Evolutionary conservation across 2,329 filamentous ascomycete genomes (phyloP).

Genomic region (Passalora sequoiae): DNA sequence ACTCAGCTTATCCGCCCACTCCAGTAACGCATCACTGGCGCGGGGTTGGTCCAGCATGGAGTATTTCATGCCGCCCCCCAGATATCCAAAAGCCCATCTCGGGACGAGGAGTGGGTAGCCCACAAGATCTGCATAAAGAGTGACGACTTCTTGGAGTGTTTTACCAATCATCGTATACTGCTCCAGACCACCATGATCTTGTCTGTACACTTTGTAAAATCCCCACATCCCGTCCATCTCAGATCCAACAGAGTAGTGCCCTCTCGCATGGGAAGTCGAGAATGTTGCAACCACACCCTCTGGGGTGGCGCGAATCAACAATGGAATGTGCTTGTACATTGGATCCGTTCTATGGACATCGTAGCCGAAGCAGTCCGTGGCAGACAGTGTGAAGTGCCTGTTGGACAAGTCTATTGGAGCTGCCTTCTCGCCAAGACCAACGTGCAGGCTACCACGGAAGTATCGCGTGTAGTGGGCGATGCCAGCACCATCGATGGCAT

Average conservation of each 20-base stretch:
- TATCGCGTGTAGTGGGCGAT: conserved; percentile 62
- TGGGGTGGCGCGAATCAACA: conserved; percentile 63
- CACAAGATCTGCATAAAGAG: conserved; percentile 61
- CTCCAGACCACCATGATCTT: conserved; percentile 67
- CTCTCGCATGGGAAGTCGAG: conserved; percentile 61
- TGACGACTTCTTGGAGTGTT: conserved; percentile 62
- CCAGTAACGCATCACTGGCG: conserved; percentile 53
- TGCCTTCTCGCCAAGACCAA: conserved; percentile 67
- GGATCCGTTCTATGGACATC: conserved; percentile 66
- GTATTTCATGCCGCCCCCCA: conserved; percentile 63
- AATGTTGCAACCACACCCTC: conserved; percentile 62
- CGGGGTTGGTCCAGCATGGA: conserved; percentile 53
- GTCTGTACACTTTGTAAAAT: conserved; percentile 67
- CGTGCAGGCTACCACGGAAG: conserved; percentile 58
- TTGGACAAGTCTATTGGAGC: conserved; percentile 68
- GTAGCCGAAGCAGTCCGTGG: conserved; percentile 69
- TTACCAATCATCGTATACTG: conserved; percentile 64
- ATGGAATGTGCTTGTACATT: conserved; percentile 69
- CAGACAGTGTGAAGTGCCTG: conserved; percentile 60
- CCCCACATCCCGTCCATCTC: conserved; percentile 75
- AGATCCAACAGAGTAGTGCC: conserved; percentile 61
- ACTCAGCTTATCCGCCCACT: conserved; percentile 57
- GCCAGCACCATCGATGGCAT: conserved; percentile 57
- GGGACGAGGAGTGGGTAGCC: conserved; percentile 65
- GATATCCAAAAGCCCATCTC: conserved; percentile 67